phyloP scores from a whole-genome alignment of 345 rosid species.

The Dipteronia dyeriana region DNA sequence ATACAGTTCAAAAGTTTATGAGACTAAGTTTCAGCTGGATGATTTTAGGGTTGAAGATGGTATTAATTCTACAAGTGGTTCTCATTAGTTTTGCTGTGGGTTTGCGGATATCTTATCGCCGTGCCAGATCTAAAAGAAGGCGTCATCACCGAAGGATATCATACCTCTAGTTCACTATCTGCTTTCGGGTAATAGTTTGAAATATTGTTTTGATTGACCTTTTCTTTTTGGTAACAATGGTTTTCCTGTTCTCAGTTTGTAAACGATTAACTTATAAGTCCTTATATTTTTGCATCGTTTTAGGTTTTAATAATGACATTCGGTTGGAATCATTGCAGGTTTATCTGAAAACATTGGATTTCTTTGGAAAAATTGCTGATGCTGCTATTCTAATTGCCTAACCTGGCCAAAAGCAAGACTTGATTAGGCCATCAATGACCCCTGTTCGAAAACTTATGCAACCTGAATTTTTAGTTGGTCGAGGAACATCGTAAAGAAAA shows the following conservation, averaged over 20 bases:
- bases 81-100: constrained; percentile 37
- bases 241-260: background rate
- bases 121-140: constrained; percentile 43
- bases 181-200: constrained; percentile 13
- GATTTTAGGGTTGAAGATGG: constrained; percentile 61
- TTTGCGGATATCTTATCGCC: constrained; percentile 21
- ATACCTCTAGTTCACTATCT: background rate
- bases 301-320: background rate
- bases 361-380: background rate
- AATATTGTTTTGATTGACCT: background rate
- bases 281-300: background rate
- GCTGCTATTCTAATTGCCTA: background rate
- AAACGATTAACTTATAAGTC: background rate
- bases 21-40: constrained; percentile 24
- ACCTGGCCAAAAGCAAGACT: background rate
- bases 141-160: constrained; percentile 19
- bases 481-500: background rate
- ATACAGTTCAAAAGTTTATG: background rate
- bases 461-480: background rate
- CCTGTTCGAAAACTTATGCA: too few relatives aligned
- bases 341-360: background rate
- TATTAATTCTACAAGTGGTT: constrained; percentile 40
- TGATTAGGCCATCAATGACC: background rate
- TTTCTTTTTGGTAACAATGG: background rate
- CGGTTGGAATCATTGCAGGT: background rate